A percentile compares a stretch with the other conserved stretches of the same genome.
phyloP scores from a whole-genome alignment of 2,329 filamentous ascomycete genomes.

The Thermochaetoides dissita region DNA sequence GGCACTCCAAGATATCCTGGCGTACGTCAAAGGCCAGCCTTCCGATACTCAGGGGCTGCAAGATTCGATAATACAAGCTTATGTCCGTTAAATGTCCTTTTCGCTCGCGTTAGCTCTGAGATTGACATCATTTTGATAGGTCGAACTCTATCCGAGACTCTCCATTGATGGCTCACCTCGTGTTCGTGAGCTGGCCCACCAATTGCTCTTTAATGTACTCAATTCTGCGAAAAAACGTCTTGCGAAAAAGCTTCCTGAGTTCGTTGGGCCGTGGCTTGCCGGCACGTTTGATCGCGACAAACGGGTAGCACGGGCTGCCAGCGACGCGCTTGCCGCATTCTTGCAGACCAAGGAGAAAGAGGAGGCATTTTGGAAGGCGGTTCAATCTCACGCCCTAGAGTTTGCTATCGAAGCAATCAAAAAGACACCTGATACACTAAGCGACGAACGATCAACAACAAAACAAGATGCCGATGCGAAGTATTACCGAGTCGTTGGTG shows the following conservation, averaged over 20 bases:
- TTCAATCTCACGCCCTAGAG: conserved; percentile 65
- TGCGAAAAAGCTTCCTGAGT: conserved; percentile 60
- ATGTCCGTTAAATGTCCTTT: conserved; percentile 44
- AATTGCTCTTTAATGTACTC: conserved; percentile 50
- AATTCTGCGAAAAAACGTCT: conserved; percentile 64
- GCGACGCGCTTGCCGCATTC: conserved; percentile 60
- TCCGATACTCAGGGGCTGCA: conserved; percentile 52
- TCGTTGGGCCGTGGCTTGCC: conserved; percentile 82
- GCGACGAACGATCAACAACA: conserved; percentile 75
- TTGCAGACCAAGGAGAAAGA: conserved; percentile 71
- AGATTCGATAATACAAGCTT: conserved; percentile 72
- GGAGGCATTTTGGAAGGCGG: conserved; percentile 62
- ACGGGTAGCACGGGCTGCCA: conserved; percentile 59
- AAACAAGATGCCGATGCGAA: conserved; percentile 76
- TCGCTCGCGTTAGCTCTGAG: too few species aligned
- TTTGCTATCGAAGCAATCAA: conserved; percentile 69
- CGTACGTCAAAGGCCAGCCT: conserved; percentile 42
- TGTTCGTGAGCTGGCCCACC: conserved; percentile 77
- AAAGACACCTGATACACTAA: conserved; percentile 70
- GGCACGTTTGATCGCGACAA: conserved; percentile 79
- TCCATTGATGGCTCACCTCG: conserved; percentile 82
- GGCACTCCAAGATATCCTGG: conserved; percentile 71
- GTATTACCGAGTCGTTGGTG: conserved; percentile 58
- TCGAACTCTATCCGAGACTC: conserved; percentile 71
- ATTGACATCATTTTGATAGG: conserved; percentile 30